Base-by-base conservation (phyloP, 805 yeast genomes). In the Saccharomycopsis sp. region DNA sequence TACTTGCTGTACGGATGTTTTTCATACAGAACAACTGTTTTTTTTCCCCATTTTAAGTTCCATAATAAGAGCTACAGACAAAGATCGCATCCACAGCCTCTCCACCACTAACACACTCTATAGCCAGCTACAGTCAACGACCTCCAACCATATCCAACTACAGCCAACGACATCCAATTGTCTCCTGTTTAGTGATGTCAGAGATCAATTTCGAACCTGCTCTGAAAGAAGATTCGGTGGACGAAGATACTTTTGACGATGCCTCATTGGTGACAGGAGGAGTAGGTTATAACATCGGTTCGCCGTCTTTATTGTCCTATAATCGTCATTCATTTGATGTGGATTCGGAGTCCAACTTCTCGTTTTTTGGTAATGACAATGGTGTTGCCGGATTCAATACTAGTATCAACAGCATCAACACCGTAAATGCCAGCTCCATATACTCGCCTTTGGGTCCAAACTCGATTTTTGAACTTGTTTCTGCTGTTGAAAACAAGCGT, bases 381-480 rank as follows among this genome's bases (percentile, higher is more conserved):
- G 24, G 47, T 2, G 14, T 22, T 9, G 44, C 52, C 2, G 53
- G 49, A 24, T 24, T n/a, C 35, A 53, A 34, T 22, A 52, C 35
- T 50, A 52, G 29, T 35, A 47, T 8, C 19, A 53, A 22, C 34
- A 22, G 38, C 23, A 44, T 44, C 5, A 19, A 19, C 19, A 19
- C 3, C 7, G 53, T 25, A 2, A 29, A 8, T 8, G 34, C 38
- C 35, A 53, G 55, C 17, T 15, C 38, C 3, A 23, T 24, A 7
- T 56, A 58, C 44, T 59, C 64, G 2, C 85, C 88, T 1, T 68
- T 86, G 64, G 89, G 89, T 1, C 84, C 87, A 54, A 89, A 88
- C 66, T 85, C 96, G 2, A 83, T 90, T 38, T 88, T 79, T 67
- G 94, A 87, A 65, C 74, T 91, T 56, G 85, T 91, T 1, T 80